Conservation (phyloP, 129 eudicot genomes). For the Sambucus nigra region DNA sequence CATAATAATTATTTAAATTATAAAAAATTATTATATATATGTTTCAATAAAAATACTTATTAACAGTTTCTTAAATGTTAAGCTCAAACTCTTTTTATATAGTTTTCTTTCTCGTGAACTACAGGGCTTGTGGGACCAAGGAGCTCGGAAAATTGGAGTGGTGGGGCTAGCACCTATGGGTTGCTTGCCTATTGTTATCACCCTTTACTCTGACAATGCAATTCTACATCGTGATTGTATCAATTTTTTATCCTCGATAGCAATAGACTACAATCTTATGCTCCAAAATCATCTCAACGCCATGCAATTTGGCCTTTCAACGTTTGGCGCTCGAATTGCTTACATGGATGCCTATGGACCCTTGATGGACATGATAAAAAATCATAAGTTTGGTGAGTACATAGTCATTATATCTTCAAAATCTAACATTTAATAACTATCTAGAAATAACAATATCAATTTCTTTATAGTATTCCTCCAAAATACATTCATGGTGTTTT, state of each 20-base stretch:
- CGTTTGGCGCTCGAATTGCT: slow-evolving; percentile 24
- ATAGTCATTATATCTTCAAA: no score
- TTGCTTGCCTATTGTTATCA: slow-evolving; percentile 68
- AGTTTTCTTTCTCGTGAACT: neutral
- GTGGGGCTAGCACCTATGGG: slow-evolving; percentile 73
- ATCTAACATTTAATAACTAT: no score
- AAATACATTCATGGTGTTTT: no score
- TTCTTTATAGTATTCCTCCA: no score
- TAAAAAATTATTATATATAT: no score
- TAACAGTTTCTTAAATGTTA: no score
- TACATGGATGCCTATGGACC: slow-evolving; percentile 37
- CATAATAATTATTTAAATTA: no score
- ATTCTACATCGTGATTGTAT: slow-evolving; percentile 41
- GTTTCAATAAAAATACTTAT: no score
- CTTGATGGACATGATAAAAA: slow-evolving; percentile 20
- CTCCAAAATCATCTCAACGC: slow-evolving; percentile 30
- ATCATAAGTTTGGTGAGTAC: slow-evolving; percentile 36
- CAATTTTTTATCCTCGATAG: slow-evolving; percentile 35
- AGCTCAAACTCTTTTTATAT: no score
- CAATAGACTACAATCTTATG: slow-evolving; percentile 32
- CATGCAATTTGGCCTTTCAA: slow-evolving; percentile 20
- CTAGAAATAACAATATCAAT: no score
- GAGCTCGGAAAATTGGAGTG: slow-evolving; percentile 54
- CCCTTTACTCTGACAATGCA: slow-evolving; percentile 36
- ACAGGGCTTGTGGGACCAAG: slow-evolving; percentile 43